These are phyloP conservation scores for Kernera saxatilis DNA, from an alignment of 345 rosid genomes.

Conservation along the genomic window DNA sequence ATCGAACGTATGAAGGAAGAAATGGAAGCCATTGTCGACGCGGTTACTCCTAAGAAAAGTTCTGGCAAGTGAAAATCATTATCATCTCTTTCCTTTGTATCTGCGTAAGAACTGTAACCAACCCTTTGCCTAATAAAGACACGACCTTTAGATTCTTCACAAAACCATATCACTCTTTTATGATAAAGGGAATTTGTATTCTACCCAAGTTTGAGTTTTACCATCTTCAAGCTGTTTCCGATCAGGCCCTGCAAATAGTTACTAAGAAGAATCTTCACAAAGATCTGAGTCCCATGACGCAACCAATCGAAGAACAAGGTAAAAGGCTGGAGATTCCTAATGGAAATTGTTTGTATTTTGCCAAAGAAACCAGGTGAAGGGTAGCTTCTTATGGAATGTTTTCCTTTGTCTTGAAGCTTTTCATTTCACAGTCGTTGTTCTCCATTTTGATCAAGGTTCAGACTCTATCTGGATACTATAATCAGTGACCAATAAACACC, in stretches of 20 bases:
- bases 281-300: neutral
- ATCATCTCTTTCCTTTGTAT: neutral
- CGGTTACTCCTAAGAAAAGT: constrained; percentile 34
- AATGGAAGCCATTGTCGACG: constrained; percentile 42
- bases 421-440: neutral
- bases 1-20: constrained; percentile 46
- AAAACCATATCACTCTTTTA: neutral
- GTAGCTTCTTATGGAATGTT: neutral
- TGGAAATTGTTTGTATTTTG: neutral
- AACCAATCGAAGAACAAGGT: too few species aligned
- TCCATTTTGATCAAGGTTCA: neutral
- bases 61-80: neutral
- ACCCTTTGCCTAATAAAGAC: neutral
- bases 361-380: neutral
- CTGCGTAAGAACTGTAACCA: neutral
- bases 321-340: too few species aligned
- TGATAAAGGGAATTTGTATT: neutral
- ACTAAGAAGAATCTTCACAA: neutral
- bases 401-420: neutral
- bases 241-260: neutral
- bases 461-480: neutral
- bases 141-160: neutral
- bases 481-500: neutral
- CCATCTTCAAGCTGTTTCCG: neutral
- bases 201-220: neutral